phyloP scores from a whole-genome alignment of 768 basidiomycete genomes.

The Podaxis sp. region DNA sequence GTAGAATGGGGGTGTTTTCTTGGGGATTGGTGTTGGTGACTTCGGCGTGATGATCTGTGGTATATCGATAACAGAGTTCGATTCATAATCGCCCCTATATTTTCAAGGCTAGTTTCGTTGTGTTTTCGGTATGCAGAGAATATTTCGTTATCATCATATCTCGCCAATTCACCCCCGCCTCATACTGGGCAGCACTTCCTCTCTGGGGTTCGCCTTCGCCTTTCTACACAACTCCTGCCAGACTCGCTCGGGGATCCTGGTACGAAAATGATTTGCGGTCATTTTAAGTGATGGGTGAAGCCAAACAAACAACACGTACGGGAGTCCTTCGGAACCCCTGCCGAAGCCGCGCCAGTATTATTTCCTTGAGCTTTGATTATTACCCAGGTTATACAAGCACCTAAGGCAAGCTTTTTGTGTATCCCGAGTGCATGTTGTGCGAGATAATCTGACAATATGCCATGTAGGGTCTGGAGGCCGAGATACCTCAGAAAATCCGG shows the following conservation, averaged over 20 bases:
- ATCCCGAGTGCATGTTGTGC: background rate
- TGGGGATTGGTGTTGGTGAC: no score
- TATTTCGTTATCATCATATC: no score
- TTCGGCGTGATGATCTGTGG: no score
- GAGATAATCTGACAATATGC: background rate
- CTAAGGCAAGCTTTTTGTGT: background rate
- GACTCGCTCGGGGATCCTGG: no score
- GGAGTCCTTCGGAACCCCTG: background rate
- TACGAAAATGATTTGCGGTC: background rate
- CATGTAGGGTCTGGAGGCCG: background rate
- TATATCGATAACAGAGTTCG: no score
- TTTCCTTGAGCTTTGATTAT: background rate
- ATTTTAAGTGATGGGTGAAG: background rate
- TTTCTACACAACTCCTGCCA: background rate
- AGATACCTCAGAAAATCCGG: background rate
- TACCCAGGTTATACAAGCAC: background rate
- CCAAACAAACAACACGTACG: slow-evolving; percentile 4
- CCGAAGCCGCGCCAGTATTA: background rate
- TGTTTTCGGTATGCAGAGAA: no score
- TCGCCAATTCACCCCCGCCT: no score
- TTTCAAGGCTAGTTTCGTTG: no score
- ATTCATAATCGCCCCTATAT: no score
- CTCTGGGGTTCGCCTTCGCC: no score
- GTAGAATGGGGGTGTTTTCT: no score
- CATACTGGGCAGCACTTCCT: no score